A percentile compares a stretch with the other conserved stretches of the same genome.
Conservation (phyloP, 257 asterid genomes). For the Solanum piurae region DNA sequence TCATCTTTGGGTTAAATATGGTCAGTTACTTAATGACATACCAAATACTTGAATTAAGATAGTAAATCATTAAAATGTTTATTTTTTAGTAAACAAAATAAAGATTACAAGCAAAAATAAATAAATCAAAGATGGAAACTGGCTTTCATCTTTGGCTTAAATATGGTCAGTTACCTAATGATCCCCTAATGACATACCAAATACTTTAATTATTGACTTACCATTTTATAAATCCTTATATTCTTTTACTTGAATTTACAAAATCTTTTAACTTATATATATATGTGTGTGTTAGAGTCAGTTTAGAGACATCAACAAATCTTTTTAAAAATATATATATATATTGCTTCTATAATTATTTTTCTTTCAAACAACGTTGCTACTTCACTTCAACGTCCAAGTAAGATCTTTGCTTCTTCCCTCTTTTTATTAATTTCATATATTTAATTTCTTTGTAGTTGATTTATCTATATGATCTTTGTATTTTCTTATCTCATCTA, state of each 20-base stretch:
- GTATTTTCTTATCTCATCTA: not conserved
- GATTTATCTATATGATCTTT: not conserved
- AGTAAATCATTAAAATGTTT: not conserved
- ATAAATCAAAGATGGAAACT: not conserved
- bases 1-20: not conserved
- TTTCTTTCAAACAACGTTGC: not conserved
- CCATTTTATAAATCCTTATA: not conserved
- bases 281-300: not conserved
- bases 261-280: not conserved
- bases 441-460: not conserved
- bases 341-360: not conserved
- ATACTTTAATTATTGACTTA: not conserved
- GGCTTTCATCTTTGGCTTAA: not conserved
- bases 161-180: not conserved
- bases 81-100: not conserved
- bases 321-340: no score
- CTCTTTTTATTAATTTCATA: not conserved
- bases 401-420: not conserved
- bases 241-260: not conserved
- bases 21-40: not conserved
- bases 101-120: not conserved
- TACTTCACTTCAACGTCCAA: not conserved
- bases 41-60: not conserved
- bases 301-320: no score
- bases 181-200: not conserved